phyloP scores from a whole-genome alignment of 2,329 filamentous ascomycete genomes.

The Paraphoma chrysanthemicola region DNA sequence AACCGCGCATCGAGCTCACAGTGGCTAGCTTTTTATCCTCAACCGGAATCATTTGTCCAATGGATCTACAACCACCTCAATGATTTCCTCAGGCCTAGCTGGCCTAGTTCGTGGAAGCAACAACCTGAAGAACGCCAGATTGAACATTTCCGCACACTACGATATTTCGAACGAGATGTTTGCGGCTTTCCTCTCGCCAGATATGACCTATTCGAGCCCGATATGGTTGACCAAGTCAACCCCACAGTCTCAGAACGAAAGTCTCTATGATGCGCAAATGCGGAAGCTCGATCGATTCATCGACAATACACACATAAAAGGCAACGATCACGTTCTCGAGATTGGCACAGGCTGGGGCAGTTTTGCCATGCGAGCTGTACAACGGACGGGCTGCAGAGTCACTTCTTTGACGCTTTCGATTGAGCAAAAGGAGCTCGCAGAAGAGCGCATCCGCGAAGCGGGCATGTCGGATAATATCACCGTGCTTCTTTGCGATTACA shows the following conservation, averaged over 20 bases:
- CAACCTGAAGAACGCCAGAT: conserved; percentile 57
- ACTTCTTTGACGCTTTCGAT: conserved; percentile 72
- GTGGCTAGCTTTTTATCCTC: conserved; percentile 68
- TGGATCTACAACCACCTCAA: conserved; percentile 68
- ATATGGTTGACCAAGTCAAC: conserved; percentile 64
- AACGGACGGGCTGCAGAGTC: conserved; percentile 70
- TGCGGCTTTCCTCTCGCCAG: conserved; percentile 73
- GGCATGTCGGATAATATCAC: conserved; percentile 67
- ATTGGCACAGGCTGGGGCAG: conserved; percentile 80
- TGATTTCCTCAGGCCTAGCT: conserved; percentile 64
- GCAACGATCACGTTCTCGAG: conserved; percentile 73
- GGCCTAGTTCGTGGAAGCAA: conserved; percentile 59
- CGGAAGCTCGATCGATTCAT: conserved; percentile 73
- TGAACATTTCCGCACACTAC: conserved; percentile 76
- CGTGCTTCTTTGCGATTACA: conserved; percentile 74
- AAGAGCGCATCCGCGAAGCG: conserved; percentile 67
- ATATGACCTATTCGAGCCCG: conserved; percentile 79
- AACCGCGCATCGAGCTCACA: conserved; percentile 21
- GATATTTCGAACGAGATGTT: conserved; percentile 81
- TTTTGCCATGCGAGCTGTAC: conserved; percentile 73
- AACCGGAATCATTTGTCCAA: conserved; percentile 71
- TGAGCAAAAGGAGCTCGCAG: conserved; percentile 73
- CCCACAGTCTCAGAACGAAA: conserved; percentile 57
- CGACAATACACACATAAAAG: conserved; percentile 67
- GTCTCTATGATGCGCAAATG: conserved; percentile 70